phyloP scores from a whole-genome alignment of 2,329 filamentous ascomycete genomes.

The Aureobasidium musti region DNA sequence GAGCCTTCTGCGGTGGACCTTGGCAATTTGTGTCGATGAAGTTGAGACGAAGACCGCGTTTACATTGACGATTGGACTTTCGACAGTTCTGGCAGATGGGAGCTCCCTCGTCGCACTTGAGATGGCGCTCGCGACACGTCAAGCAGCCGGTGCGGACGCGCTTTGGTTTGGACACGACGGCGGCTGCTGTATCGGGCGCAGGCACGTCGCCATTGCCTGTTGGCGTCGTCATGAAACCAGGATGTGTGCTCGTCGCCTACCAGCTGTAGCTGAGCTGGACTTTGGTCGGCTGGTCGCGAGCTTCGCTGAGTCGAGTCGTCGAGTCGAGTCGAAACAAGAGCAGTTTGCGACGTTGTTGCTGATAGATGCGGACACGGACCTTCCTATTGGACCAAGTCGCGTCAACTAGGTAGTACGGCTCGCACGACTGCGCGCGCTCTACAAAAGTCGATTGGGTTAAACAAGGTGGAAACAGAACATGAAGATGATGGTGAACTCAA shows the following conservation, averaged over 20 bases:
- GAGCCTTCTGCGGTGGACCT: conserved; percentile 62
- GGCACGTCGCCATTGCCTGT: conserved; percentile 37
- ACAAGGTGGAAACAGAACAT: conserved; percentile 15
- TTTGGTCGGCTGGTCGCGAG: neutral
- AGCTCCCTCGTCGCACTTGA: conserved; percentile 82
- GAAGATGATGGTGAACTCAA: conserved; percentile 23
- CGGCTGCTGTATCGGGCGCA: conserved; percentile 38
- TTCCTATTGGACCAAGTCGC: conserved; percentile 6
- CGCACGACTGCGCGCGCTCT: neutral
- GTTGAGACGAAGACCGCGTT: conserved; percentile 82
- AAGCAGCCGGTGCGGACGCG: conserved; percentile 87
- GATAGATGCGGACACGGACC: neutral
- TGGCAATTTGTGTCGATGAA: conserved; percentile 84
- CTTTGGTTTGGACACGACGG: conserved; percentile 64
- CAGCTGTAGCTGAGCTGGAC: neutral
- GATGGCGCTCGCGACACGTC: conserved; percentile 83
- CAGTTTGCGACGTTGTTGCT: neutral
- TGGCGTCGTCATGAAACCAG: conserved; percentile 31
- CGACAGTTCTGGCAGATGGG: conserved; percentile 74
- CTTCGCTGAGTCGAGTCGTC: conserved; percentile 16
- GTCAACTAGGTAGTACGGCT: neutral
- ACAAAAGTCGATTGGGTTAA: neutral
- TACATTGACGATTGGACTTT: conserved; percentile 83
- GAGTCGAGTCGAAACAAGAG: conserved; percentile 2
- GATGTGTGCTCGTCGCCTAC: neutral